Conservation (phyloP, 106 monocot species). For the Cymbidium sinense region DNA sequence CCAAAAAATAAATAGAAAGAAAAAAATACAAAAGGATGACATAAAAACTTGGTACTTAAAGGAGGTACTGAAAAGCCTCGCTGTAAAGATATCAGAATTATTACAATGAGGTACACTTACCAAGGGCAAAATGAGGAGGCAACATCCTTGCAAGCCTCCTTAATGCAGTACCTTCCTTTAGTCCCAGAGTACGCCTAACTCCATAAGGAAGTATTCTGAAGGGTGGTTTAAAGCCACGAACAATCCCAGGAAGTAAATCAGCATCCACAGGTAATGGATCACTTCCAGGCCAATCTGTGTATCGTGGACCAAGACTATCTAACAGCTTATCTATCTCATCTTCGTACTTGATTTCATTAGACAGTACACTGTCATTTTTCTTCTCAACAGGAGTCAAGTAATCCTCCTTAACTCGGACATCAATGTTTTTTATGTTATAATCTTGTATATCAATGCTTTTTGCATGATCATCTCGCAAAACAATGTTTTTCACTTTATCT, state of each 20-base stretch:
- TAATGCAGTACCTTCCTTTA: slow-evolving; percentile 66
- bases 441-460: slow-evolving; percentile 3
- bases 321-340: slow-evolving; percentile 71
- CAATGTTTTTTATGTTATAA: not conserved
- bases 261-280: slow-evolving; percentile 94
- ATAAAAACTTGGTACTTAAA: not conserved
- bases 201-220: slow-evolving; percentile 92
- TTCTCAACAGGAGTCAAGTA: slow-evolving; percentile 8
- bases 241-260: slow-evolving; percentile 74
- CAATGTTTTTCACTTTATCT: slow-evolving; percentile 2
- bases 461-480: not conserved
- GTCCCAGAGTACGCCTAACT: slow-evolving; percentile 48
- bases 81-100: not conserved
- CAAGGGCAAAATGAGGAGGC: slow-evolving; percentile 96
- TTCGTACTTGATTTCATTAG: slow-evolving; percentile 52
- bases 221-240: slow-evolving; percentile 74
- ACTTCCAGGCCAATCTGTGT: slow-evolving; percentile 78
- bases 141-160: slow-evolving; percentile 72
- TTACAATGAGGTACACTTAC: slow-evolving; percentile 30
- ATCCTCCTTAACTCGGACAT: not conserved
- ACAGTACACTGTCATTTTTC: slow-evolving; percentile 18
- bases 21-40: not conserved
- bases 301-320: slow-evolving; percentile 77
- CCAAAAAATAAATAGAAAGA: not conserved
- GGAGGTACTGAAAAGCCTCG: not conserved